Base-by-base conservation (phyloP, 768 basidiomycete species). In the Omphalotus guepiniiformis region DNA sequence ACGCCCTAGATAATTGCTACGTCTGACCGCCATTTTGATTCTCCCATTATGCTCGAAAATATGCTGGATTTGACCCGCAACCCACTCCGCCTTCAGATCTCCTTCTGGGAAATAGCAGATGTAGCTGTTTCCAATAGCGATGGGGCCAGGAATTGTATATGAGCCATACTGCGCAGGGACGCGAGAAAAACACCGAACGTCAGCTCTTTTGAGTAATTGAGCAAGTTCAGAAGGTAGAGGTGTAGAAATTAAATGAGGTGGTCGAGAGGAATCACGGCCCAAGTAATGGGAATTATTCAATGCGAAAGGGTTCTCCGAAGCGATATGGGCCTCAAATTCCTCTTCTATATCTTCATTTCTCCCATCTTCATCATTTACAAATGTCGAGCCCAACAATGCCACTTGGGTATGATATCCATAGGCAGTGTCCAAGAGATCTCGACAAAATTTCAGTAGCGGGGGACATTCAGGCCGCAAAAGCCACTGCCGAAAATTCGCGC, bases 401-500 rank as follows among this genome's bases (percentile, higher is more conserved):
- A n/a, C n/a, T n/a, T n/a, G n/a, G n/a, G n/a, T n/a, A n/a, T n/a
- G n/a, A n/a, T n/a, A n/a, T n/a, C 21, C n/a, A 25, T 15, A 45
- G 15, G 34, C 25, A 16, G 34, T 45, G 22, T 45, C 32, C 3
- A 45, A 12, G 7, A 45, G 19, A 13, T 36, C 25, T 4, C 11
- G 32, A 16, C 30, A 35, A 15, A 7, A 19, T 0, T 11, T 38
- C 4, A 60, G 41, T 0, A 40, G 30, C 1, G 32, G n/a, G 1
- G 54, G 50, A 22, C 50, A 53, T 1, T 57, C 25, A 8, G 54
- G 47, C 1, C 23, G 34, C 30, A 39, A 29, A 0, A 58, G 18
- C 60, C 60, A 62, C 1, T 18, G 15, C 1, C 29, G 26, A 3
- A 60, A 48, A 4, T 16, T 40, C 0, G 51, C 40, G 1, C 15